Conservation (phyloP, 768 basidiomycete genomes). For the Phylloporus sp. region DNA sequence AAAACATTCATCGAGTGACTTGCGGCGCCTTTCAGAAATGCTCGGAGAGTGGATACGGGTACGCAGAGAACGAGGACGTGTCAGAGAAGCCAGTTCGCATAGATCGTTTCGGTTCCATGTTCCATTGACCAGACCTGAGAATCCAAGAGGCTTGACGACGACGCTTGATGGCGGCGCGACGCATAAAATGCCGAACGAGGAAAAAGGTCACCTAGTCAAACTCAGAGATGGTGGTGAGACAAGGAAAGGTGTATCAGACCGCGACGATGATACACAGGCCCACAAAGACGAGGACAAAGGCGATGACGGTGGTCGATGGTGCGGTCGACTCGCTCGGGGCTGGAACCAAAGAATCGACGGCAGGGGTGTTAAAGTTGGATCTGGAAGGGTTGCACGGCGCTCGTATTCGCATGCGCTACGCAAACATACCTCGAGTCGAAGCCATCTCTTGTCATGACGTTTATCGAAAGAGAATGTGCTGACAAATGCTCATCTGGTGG, state of each 20-base stretch:
- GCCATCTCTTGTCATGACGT: too few relatives aligned
- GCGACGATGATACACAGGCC: slow-evolving; percentile 1
- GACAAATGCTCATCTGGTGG: slow-evolving; percentile 14
- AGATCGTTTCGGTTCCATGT: slow-evolving; percentile 13
- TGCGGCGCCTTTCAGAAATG: slow-evolving; percentile 1
- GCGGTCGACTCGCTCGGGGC: neutral
- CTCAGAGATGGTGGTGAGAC: neutral
- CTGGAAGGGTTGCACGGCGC: neutral
- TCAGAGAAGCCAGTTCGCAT: slow-evolving; percentile 10
- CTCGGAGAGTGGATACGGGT: slow-evolving; percentile 17
- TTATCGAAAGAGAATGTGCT: too few relatives aligned
- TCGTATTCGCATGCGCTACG: neutral
- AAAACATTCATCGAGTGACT: neutral
- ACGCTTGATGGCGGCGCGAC: slow-evolving; percentile 14
- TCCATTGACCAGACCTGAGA: slow-evolving; percentile 18
- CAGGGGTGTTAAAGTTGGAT: neutral
- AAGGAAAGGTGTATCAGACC: slow-evolving; percentile 6
- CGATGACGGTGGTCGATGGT: neutral
- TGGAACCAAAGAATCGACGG: slow-evolving; percentile 15
- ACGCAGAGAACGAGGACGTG: slow-evolving; percentile 13
- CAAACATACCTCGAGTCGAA: slow-evolving; percentile 4
- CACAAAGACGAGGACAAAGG: neutral
- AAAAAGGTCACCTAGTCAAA: slow-evolving; percentile 11
- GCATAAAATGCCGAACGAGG: slow-evolving; percentile 14
- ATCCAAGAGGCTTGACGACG: slow-evolving; percentile 26